Evolutionary conservation across 331 rosid species (phyloP).

Genomic region (Malus hybrid): DNA sequence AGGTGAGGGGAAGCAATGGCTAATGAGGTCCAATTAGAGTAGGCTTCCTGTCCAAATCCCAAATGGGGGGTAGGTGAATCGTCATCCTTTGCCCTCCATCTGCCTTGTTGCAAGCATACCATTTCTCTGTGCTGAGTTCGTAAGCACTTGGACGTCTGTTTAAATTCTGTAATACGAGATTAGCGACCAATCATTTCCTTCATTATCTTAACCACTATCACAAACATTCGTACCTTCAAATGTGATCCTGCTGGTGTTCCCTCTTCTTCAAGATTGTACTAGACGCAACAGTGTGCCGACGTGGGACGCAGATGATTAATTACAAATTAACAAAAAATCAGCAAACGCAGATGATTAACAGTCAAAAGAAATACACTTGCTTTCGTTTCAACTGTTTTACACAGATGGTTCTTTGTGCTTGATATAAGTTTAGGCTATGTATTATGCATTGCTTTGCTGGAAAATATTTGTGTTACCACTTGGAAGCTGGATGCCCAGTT

Average conservation of each 20-base stretch:
- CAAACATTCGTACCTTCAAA: neutral
- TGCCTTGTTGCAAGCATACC: slow-evolving; percentile 11
- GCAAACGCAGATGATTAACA: neutral
- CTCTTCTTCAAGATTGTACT: neutral
- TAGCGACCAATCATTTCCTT: neutral
- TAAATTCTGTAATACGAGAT: neutral
- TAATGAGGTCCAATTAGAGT: too few species aligned
- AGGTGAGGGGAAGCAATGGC: too few species aligned
- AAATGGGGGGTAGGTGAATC: slow-evolving; percentile 36
- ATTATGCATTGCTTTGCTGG: neutral
- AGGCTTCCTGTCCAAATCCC: too few species aligned
- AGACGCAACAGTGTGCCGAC: too few species aligned
- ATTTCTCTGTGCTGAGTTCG: neutral
- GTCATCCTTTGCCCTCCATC: slow-evolving; percentile 34
- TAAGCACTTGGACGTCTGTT: too few species aligned
- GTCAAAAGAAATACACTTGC: neutral
- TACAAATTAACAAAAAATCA: neutral
- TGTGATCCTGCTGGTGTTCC: neutral
- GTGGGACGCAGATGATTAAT: too few species aligned
- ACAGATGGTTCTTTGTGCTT: neutral
- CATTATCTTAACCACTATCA: neutral
- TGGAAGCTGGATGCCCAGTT: neutral
- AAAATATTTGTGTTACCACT: neutral
- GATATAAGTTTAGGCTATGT: neutral
- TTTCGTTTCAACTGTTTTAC: neutral